Base-by-base conservation (phyloP, 2,329 filamentous ascomycete species). In the Phaeosphaeria sp. region DNA sequence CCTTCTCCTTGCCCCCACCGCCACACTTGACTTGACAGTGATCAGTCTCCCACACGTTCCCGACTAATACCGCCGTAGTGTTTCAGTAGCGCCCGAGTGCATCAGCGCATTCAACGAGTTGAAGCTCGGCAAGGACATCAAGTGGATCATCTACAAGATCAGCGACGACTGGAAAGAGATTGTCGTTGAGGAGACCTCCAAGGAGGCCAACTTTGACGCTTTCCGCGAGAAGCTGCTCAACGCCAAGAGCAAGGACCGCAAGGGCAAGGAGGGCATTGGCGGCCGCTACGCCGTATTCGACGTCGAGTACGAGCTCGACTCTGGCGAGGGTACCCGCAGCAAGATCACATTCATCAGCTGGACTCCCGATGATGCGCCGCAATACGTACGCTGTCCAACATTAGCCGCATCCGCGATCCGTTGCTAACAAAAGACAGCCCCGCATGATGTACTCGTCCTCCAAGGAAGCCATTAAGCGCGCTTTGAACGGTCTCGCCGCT, bases 361-460 rank as follows among this genome's bases (percentile, higher is more conserved):
- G 73, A 64, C 63, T 43, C 66, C 63, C 15, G 73, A 95, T 86
- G 88, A 92, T 85, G 90, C 91, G 65, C 82, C 85, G 67, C 84
- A 93, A 80, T 89, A 89, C 84, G 91, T 93, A 77, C 78, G 87
- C 81, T 11, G 47, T 42, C 25, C 25, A 18, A 15, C 42, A 18
- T 10, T 18, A 25, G 20, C 3, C 9, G 4, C 23, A 44, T 23
- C 11, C 9, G 23, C 6, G 15, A 6, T 33, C 17, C 30, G 21
- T 5, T 39, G 49, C 66, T 72, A 44, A 72, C 52, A 3, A n/a
- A 1, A 21, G 9, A 56, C 67, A 93, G 91, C 85, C 89, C 80
- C 93, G 93, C 85, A 95, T 95, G 91, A 85, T 93, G 79, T 95
- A 94, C 84, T 90, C 91, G 71, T 91, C 91, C 52, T 95, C 91